A percentile compares a stretch with the other conserved stretches of the same genome.
These are phyloP conservation scores for Fomitopsis schrenkii DNA, from an alignment of 1,284 basidiomycete genomes.

Conservation along the genomic window DNA sequence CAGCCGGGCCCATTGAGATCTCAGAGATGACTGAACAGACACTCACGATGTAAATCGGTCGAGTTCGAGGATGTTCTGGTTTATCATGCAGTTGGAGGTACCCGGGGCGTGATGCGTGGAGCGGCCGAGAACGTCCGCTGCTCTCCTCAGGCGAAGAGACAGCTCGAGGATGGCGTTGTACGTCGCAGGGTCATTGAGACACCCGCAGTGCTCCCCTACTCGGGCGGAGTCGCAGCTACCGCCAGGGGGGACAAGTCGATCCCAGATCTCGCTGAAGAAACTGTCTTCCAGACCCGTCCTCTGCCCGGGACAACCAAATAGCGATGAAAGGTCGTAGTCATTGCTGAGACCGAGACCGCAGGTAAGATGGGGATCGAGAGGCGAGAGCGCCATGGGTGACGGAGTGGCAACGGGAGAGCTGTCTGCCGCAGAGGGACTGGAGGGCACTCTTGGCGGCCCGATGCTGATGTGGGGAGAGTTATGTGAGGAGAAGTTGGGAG, in stretches of 20 bases:
- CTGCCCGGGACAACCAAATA: slow-evolving; percentile 20
- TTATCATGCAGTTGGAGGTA: slow-evolving; percentile 41
- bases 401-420: slow-evolving; percentile 11
- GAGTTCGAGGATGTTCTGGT: slow-evolving; percentile 50
- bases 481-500: not conserved
- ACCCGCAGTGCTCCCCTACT: slow-evolving; percentile 46
- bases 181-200: slow-evolving; percentile 46
- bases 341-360: slow-evolving; percentile 6
- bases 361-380: slow-evolving; percentile 10
- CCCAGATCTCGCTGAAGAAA: slow-evolving; percentile 21
- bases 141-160: slow-evolving; percentile 55
- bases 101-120: slow-evolving; percentile 45
- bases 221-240: slow-evolving; percentile 9
- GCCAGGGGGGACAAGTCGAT: slow-evolving; percentile 19
- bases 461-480: slow-evolving; percentile 1
- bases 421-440: slow-evolving; percentile 8
- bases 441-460: slow-evolving; percentile 4
- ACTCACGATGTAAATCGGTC: slow-evolving; percentile 55
- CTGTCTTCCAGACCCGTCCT: slow-evolving; percentile 15
- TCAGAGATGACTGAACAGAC: slow-evolving; percentile 6
- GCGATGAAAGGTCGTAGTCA: slow-evolving; percentile 22
- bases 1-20: not conserved
- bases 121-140: slow-evolving; percentile 49
- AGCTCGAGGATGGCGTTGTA: slow-evolving; percentile 59
- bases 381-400: slow-evolving; percentile 17